Evolutionary conservation across 495 filamentous ascomycete genomes (phyloP).

Genomic region (Penicillium silybi): DNA sequence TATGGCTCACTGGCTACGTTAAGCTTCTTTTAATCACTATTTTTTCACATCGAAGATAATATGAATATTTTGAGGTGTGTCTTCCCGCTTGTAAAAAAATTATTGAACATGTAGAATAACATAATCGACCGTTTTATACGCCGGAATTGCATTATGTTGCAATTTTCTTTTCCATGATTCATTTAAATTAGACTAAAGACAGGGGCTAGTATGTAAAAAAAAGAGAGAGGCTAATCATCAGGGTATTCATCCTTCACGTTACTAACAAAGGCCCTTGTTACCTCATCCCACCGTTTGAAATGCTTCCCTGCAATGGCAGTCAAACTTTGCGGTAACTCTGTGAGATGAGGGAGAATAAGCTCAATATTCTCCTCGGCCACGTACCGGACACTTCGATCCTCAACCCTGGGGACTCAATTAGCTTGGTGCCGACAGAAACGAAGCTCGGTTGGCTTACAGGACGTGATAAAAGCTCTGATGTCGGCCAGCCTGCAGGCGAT

Average conservation of each 20-base stretch:
- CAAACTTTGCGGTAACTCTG: constrained; percentile 49
- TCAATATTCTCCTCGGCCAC: constrained; percentile 88
- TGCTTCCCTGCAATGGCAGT: constrained; percentile 73
- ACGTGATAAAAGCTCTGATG: constrained; percentile 81
- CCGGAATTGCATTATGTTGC: too few species aligned
- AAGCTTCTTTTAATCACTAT: too few species aligned
- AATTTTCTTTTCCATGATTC: not conserved
- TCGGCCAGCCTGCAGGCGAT: constrained; percentile 56
- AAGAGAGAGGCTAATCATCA: constrained; percentile 55
- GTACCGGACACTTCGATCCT: constrained; percentile 67
- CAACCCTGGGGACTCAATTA: constrained; percentile 47
- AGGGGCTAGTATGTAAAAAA: too few species aligned
- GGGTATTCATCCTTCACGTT: constrained; percentile 85
- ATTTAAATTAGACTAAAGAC: too few species aligned
- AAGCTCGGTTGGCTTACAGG: constrained; percentile 55
- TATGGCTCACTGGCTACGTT: too few species aligned
- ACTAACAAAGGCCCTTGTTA: constrained; percentile 68
- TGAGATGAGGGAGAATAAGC: constrained; percentile 48
- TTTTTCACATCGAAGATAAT: too few species aligned
- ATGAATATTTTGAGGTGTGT: too few species aligned
- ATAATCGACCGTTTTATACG: too few species aligned
- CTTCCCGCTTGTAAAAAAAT: too few species aligned
- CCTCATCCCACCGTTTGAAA: constrained; percentile 81
- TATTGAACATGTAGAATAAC: too few species aligned
- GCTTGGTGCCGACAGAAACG: constrained; percentile 3